Conservation (phyloP, 306 rosid species). For the Sesbania bispinosa region DNA sequence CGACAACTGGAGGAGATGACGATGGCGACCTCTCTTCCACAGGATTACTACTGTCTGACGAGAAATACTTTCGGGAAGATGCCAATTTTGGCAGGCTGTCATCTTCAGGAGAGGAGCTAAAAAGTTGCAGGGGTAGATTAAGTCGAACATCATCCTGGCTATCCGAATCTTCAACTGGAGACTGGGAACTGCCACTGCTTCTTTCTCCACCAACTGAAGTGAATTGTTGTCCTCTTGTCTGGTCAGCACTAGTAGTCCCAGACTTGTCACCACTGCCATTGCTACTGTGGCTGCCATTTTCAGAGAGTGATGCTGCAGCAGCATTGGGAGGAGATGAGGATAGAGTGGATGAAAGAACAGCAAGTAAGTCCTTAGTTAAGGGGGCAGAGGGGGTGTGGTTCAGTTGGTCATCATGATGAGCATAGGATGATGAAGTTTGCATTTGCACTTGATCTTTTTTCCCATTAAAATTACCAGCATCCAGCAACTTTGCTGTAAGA, state of each 20-base stretch:
- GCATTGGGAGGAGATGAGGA: conserved; percentile 58
- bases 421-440: conserved; percentile 39
- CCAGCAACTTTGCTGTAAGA: conserved; percentile 71
- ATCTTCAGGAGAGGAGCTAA: conserved; percentile 64
- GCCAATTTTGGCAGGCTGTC: conserved; percentile 51
- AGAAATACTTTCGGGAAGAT: conserved; percentile 63
- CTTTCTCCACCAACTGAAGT: conserved; percentile 66
- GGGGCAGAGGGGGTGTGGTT: conserved; percentile 48
- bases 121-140: conserved; percentile 77
- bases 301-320: conserved; percentile 41
- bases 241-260: conserved; percentile 45
- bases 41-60: conserved; percentile 90
- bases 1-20: conserved; percentile 66
- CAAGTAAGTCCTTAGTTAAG: conserved; percentile 69
- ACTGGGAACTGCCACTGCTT: conserved; percentile 81
- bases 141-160: conserved; percentile 50
- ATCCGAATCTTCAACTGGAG: conserved; percentile 75
- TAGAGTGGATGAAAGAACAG: conserved; percentile 69
- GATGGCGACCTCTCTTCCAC: conserved; percentile 77
- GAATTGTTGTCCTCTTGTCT: conserved; percentile 32
- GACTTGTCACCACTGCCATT: conserved; percentile 54
- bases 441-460: conserved; percentile 37
- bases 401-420: conserved; percentile 42
- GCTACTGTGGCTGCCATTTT: conserved; percentile 62
- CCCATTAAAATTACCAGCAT: conserved; percentile 48